A percentile compares a stretch with the other conserved stretches of the same genome.
These are phyloP conservation scores for Achaetomiella virescens DNA, from an alignment of 495 filamentous ascomycete species.

Conservation along the genomic window DNA sequence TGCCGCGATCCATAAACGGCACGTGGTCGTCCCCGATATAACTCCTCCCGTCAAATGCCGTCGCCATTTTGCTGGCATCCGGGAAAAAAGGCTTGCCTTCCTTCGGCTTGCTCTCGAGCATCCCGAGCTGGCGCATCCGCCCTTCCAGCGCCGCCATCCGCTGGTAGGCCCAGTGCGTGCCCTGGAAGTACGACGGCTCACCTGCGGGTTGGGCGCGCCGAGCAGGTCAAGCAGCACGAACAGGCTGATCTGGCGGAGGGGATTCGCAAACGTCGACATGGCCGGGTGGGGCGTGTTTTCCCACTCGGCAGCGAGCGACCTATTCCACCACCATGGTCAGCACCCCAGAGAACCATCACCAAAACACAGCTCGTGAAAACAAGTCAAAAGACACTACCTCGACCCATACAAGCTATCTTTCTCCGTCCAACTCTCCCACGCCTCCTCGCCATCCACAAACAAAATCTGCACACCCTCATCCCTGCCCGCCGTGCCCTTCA, in stretches of 20 bases:
- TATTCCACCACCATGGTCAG: conserved; percentile 15
- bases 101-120: conserved; percentile 31
- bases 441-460: conserved; percentile 87
- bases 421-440: conserved; percentile 67
- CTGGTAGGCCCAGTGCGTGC: conserved; percentile 87
- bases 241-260: conserved; percentile 66
- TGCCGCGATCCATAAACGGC: conserved; percentile 74
- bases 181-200: conserved; percentile 76
- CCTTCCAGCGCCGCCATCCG: conserved; percentile 61
- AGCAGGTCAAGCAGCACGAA: conserved; percentile 89
- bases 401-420: conserved; percentile 79
- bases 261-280: conserved; percentile 62
- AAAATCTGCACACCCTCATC: conserved; percentile 70
- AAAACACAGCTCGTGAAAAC: background rate
- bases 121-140: conserved; percentile 51
- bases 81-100: conserved; percentile 35
- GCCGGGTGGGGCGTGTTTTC: conserved; percentile 60
- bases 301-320: conserved; percentile 71
- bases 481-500: conserved; percentile 29
- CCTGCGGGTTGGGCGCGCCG: conserved; percentile 55
- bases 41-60: conserved; percentile 33
- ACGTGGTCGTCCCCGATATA: conserved; percentile 72
- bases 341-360: background rate
- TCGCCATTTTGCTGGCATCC: conserved; percentile 47
- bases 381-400: conserved; percentile 35